Base-by-base conservation (phyloP, 345 rosid genomes). In the Melastoma malabathricum region DNA sequence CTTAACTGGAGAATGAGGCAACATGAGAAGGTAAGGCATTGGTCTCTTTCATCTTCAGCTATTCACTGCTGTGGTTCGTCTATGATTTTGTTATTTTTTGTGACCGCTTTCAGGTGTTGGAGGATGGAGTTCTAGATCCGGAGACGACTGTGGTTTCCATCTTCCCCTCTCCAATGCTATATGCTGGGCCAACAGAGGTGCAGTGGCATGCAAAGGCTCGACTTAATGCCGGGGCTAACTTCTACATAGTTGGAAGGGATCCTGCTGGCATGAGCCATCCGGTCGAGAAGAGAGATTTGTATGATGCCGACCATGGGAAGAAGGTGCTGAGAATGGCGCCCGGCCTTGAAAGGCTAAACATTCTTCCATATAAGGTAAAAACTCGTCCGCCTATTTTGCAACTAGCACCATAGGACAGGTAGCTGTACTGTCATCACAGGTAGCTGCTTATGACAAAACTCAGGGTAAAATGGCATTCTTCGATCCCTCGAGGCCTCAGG, bases 201-300 rank as follows among this genome's bases (percentile, higher is more conserved):
- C 98, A 92, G 66, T 92, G 98, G 98, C 98, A 92, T 25, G 98
- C 98, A 27, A 92, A 92, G 68, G 95, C 95, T 56, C 78, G 98
- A 58, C 87, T 92, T 58, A 92, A 92, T 59, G 98, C 98, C 0
- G 98, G 98, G 54, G 98, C 98, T 52, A 82, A 92, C 76, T 92
- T 92, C 46, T 92, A 92, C 74, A 92, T 92, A 50, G 98, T 92
- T n/a, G 98, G 98, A 63, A 76, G 98, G 64, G 96, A 92, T 59
- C 98, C 98, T 1, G 98, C 98, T 10, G 98, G 98, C 54, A 92
- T 92, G 98, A 68, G 95, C 62, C 98, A 92, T 63, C 98, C 98
- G 0, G 73, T 81, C 44, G 96, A 87, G 74, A 84, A 92, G 65
- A 78, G 95, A 69, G 98, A 92, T 55, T 65, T 92, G 3, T 92